Conservation (phyloP, 2,329 filamentous ascomycete genomes). For the Epichloe elymi region DNA sequence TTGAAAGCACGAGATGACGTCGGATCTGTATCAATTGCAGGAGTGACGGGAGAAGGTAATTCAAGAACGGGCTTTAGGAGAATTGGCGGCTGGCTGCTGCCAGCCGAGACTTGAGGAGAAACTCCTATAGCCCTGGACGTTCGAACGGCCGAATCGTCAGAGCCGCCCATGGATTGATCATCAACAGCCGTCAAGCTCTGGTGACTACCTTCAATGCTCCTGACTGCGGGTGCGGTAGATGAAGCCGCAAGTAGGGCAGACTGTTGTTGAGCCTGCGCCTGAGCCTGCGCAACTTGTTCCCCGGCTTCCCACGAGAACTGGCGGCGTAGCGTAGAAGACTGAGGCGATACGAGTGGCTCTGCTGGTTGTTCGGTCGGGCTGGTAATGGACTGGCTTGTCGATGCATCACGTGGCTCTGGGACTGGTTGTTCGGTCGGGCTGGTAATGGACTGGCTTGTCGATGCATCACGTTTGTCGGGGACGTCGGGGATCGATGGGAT, state of each 20-base stretch:
- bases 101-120: neutral
- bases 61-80: conserved; percentile 18
- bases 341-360: conserved; percentile 1
- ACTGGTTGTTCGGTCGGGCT: neutral
- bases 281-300: conserved; percentile 17
- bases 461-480: neutral
- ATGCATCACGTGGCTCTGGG: neutral
- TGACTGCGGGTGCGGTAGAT: neutral
- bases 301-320: conserved; percentile 26
- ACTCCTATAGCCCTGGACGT: neutral
- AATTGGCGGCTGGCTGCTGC: neutral
- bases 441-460: neutral
- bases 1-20: conserved; percentile 12
- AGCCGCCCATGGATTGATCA: neutral
- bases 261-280: neutral
- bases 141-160: neutral
- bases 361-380: neutral
- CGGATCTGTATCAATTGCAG: conserved; percentile 17
- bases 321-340: conserved; percentile 11
- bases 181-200: neutral
- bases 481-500: neutral
- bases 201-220: neutral
- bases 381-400: neutral
- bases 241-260: neutral
- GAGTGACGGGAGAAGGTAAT: conserved; percentile 31